Base-by-base conservation (phyloP, 1,284 basidiomycete species). In the Ceratobasidium sp. region DNA sequence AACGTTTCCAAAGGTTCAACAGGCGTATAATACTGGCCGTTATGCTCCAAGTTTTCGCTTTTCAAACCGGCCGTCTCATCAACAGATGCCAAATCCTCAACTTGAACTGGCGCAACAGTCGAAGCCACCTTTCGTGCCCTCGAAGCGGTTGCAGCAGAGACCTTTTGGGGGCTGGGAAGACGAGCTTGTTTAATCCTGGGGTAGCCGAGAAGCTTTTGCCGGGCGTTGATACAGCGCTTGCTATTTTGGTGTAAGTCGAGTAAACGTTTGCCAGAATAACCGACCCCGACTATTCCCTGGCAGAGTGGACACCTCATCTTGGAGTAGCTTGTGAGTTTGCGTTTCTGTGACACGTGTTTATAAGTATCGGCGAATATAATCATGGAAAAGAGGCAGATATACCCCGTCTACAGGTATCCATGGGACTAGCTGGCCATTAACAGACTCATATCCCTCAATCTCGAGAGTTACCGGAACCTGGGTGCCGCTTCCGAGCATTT, bases 271-370 rank as follows among this genome's bases (percentile, higher is more conserved):
- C 57, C 36, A 43, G 36, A 23, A 26, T 39, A 41, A n/a, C 57
- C 28, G 41, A 59, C 57, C 3, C 26, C 26, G 12, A 59, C 36
- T 21, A 59, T 39, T 26, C 14, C 26, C 10, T 34, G 16, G n/a
- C 57, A 59, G 36, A n/a, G 34, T 26, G 57, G 36, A 34, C 57
- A 59, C 43, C 43, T 59, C 36, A 59, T 59, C 26, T 45, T 60
- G 39, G 58, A 60, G 41, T 30, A 26, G 26, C 16, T 16, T 14
- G 41, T 60, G 10, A 45, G 28, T 28, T 43, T 60, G 28, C 58
- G 58, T 46, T 12, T 10, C 58, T 60, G 32, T 39, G 30, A n/a
- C 21, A 28, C 6, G 26, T 16, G 36, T 36, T 59, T 59, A 39
- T 39, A 14, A 39, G 36, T 14, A 39, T 41, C 41, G 34, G 21